Base-by-base conservation (phyloP, 129 eudicot genomes). In the Saussurea involucrata region DNA sequence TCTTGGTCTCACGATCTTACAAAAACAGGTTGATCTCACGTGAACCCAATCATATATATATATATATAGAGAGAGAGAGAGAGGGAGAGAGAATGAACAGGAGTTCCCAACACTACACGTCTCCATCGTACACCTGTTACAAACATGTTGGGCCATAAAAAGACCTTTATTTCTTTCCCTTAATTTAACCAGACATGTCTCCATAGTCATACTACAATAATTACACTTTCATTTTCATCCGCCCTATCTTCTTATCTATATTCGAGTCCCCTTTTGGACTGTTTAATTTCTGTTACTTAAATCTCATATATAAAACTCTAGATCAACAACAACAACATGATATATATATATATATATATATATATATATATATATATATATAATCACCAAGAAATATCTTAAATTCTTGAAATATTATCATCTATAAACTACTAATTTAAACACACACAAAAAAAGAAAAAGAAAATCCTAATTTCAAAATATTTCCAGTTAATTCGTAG, bases 401-500 rank as follows among this genome's bases (percentile, higher is more conserved):
- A 49, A 49, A 8, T 49, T 17, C 60, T 53, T 53, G 22, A 53
- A 53, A n/a, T 18, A 18, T 53, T n/a, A n/a, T 53, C 61, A 17
- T 53, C 17, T 18, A 53, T 17, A 53, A 17, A n/a, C 61, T 53
- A 53, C 61, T 17, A 17, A 5, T 53, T 53, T 6, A 53, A 53
- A n/a, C 24, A 53, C 61, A 17, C 60, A 53, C 61, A 53, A 37
- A 3, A 32, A 42, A 42, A 12, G 3, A 3, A 44, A 44, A 44
- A 13, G 0, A 44, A 44, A 53, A 17, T 53, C 61, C 61, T 53
- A 53, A 53, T 5, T 5, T n/a, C 24, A 53, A 25, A 32, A 28
- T 80, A 80, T 44, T 32, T 74, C 68, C 75, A 80, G 9, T 42
- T 80, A 67, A 67, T 25, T 29, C 21, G 1, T 1, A 31, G 69